phyloP scores from a whole-genome alignment of 805 yeast genomes.

The Grigorovia humatica region DNA sequence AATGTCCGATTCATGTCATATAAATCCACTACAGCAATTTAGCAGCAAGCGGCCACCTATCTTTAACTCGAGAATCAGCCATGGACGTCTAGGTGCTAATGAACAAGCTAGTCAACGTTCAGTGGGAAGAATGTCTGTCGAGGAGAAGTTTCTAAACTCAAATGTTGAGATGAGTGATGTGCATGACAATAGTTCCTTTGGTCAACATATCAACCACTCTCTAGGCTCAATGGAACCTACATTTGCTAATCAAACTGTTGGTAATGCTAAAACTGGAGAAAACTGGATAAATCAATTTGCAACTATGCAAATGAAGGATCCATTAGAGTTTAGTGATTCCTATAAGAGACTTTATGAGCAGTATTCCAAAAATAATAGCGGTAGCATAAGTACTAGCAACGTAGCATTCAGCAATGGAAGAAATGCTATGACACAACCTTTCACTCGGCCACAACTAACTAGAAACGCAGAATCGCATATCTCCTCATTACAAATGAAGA shows the following conservation, averaged over 20 bases:
- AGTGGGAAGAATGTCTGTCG: not conserved
- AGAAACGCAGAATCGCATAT: not conserved
- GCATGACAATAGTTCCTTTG: not conserved
- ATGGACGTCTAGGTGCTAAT: not conserved
- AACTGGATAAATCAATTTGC: conserved; percentile 22
- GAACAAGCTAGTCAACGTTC: not conserved
- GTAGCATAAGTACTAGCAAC: too few species aligned
- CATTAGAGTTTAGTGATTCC: conserved; percentile 21
- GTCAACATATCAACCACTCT: not conserved
- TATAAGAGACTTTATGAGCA: conserved; percentile 20
- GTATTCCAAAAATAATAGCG: conserved; percentile 9
- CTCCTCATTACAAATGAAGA: not conserved
- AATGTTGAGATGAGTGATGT: not conserved
- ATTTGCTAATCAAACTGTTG: not conserved
- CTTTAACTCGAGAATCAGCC: not conserved
- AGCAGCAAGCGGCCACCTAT: not conserved
- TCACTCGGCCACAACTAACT: not conserved
- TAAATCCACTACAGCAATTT: conserved; percentile 4
- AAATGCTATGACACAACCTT: not conserved
- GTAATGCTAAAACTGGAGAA: not conserved
- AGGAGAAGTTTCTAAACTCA: not conserved
- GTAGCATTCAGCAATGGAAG: too few species aligned
- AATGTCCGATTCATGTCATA: conserved; percentile 2
- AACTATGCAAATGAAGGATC: conserved; percentile 21
- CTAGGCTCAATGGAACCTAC: not conserved